A percentile compares a stretch with the other conserved stretches of the same genome.
Conservation (phyloP, 2,329 filamentous ascomycete species). For the Claviceps digitariae region DNA sequence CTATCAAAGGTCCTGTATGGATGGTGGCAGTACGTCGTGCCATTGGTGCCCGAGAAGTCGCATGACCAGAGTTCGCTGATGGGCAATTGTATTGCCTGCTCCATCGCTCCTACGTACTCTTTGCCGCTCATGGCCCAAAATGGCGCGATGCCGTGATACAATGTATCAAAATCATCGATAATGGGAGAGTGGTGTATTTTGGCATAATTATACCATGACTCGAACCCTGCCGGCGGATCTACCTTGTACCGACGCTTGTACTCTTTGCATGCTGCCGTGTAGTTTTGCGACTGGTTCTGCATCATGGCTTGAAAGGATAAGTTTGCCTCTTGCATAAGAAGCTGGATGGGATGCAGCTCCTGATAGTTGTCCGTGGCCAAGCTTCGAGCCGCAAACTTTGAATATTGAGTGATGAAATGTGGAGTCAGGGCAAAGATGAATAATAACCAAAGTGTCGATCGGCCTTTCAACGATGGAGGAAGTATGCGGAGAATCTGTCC, state of each 20-base stretch:
- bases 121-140: conserved; percentile 25
- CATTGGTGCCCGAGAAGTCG: conserved; percentile 12
- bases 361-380: not conserved
- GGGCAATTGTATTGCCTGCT: conserved; percentile 9
- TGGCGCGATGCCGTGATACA: conserved; percentile 25
- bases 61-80: conserved; percentile 26
- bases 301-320: conserved; percentile 18
- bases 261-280: conserved; percentile 22
- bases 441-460: not conserved
- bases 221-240: conserved; percentile 32
- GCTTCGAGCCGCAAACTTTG: not conserved
- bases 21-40: conserved; percentile 21
- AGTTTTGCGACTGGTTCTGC: conserved; percentile 23
- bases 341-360: conserved; percentile 23
- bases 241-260: conserved; percentile 29
- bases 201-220: conserved; percentile 31
- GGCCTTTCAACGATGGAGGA: not conserved
- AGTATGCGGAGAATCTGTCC: not conserved
- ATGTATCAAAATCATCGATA: conserved; percentile 37
- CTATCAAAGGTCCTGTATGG: conserved; percentile 19
- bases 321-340: conserved; percentile 16
- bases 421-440: not conserved
- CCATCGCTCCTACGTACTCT: conserved; percentile 18
- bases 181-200: conserved; percentile 24
- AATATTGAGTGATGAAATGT: not conserved